Conservation (phyloP, 2,329 filamentous ascomycete species). For the Colletotrichum sp. region DNA sequence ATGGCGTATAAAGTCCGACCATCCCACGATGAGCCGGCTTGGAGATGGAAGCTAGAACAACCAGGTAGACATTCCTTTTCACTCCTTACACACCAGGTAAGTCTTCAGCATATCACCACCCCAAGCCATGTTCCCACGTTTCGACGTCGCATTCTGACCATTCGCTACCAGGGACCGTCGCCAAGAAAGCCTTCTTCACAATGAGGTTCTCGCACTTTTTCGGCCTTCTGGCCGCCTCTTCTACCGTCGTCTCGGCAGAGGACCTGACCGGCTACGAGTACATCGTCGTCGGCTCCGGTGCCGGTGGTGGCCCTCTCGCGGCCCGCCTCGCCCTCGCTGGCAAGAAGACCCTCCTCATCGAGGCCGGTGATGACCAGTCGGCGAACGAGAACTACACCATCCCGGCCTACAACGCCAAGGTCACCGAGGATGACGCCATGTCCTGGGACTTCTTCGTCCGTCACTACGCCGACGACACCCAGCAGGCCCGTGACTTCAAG, state of each 20-base stretch:
- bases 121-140: background rate
- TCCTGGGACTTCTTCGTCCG: slow-evolving; percentile 70
- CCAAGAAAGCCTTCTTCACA: background rate
- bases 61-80: background rate
- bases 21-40: background rate
- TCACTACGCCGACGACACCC: slow-evolving; percentile 60
- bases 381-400: slow-evolving; percentile 53
- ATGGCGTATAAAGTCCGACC: background rate
- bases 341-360: slow-evolving; percentile 64
- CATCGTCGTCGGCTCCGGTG: slow-evolving; percentile 65
- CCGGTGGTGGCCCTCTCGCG: slow-evolving; percentile 64
- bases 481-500: slow-evolving; percentile 63
- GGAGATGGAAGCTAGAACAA: background rate
- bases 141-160: background rate
- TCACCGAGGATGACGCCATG: slow-evolving; percentile 60
- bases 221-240: slow-evolving; percentile 25
- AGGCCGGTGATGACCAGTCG: slow-evolving; percentile 64
- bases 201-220: slow-evolving; percentile 17
- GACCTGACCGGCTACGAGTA: slow-evolving; percentile 57
- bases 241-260: slow-evolving; percentile 24
- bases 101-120: background rate
- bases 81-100: background rate
- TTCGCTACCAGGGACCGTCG: background rate
- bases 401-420: slow-evolving; percentile 56
- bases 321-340: slow-evolving; percentile 65